Evolutionary conservation across 805 yeast genomes (phyloP).

Genomic region (Metschnikowia bowlesiae): DNA sequence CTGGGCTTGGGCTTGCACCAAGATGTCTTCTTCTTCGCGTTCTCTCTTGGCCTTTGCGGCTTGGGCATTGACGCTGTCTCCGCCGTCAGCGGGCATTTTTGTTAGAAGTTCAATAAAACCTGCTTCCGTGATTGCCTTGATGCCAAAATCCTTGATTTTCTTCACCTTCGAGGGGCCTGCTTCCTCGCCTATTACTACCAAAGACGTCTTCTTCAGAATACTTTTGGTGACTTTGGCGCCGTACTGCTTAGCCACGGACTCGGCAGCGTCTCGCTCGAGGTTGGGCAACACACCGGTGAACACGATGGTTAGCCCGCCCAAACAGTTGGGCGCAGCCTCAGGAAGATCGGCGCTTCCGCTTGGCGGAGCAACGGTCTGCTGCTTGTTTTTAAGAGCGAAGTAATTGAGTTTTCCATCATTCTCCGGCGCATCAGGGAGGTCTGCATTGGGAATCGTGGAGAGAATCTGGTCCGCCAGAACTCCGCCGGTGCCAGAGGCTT

Average conservation of each 20-base stretch:
- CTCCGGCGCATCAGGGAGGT: constrained; percentile 52
- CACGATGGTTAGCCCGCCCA: constrained; percentile 84
- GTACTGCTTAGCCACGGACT: constrained; percentile 70
- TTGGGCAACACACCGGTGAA: constrained; percentile 88
- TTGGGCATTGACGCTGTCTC: constrained; percentile 73
- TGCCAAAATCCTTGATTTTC: constrained; percentile 65
- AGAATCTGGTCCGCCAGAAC: constrained; percentile 47
- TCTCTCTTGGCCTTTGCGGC: constrained; percentile 66
- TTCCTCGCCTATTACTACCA: constrained; percentile 89
- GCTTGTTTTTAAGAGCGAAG: constrained; percentile 41
- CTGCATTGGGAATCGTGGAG: constrained; percentile 69
- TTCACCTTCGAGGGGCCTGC: constrained; percentile 95
- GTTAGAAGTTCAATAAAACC: constrained; percentile 74
- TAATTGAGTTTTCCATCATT: constrained; percentile 53
- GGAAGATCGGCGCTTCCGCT: constrained; percentile 54
- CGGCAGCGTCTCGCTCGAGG: constrained; percentile 71
- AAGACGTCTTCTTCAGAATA: constrained; percentile 76
- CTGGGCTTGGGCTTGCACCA: constrained; percentile 34
- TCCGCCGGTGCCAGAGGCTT: constrained; percentile 25
- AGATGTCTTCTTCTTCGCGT: constrained; percentile 57
- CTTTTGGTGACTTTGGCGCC: constrained; percentile 91
- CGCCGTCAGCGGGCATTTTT: constrained; percentile 90
- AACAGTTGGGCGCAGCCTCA: constrained; percentile 78
- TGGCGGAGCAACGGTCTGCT: constrained; percentile 22
- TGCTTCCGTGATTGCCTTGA: constrained; percentile 81